Evolutionary conservation across 495 filamentous ascomycete species (phyloP).

Genomic region (Penicillium nucicola): DNA sequence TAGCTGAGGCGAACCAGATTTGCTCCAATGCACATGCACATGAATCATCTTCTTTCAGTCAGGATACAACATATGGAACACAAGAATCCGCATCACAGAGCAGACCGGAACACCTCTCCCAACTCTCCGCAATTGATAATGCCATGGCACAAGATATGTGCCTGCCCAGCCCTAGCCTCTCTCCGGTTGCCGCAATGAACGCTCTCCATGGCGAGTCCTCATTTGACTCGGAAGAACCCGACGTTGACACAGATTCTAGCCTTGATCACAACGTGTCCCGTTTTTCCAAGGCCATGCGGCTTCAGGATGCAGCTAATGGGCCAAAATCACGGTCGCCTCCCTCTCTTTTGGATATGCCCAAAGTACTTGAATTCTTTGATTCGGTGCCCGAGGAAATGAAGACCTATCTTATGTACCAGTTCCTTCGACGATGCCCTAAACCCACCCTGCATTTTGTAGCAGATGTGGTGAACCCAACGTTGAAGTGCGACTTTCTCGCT

Average conservation of each 20-base stretch:
- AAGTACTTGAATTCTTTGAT: constrained; percentile 87
- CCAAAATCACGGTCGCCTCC: constrained; percentile 26
- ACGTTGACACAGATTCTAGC: constrained; percentile 45
- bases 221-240: constrained; percentile 44
- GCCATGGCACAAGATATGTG: constrained; percentile 80
- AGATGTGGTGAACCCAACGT: constrained; percentile 88
- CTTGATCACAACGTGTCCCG: constrained; percentile 35
- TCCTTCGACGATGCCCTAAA: constrained; percentile 83
- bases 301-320: constrained; percentile 13
- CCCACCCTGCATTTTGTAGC: constrained; percentile 90
- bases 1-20: constrained; percentile 1
- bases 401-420: constrained; percentile 92
- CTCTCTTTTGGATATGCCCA: constrained; percentile 69
- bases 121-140: constrained; percentile 46
- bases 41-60: constrained; percentile 16
- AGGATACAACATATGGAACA: constrained; percentile 21
- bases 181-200: constrained; percentile 82
- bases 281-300: constrained; percentile 18
- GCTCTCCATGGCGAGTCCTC: constrained; percentile 47
- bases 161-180: constrained; percentile 90
- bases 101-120: constrained; percentile 25
- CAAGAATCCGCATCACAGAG: constrained; percentile 21
- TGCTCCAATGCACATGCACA: constrained; percentile 9
- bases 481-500: constrained; percentile 89
- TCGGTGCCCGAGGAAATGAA: constrained; percentile 84